phyloP scores from a whole-genome alignment of 352 stramenopile species.

The Phytophthora cryptogea region DNA sequence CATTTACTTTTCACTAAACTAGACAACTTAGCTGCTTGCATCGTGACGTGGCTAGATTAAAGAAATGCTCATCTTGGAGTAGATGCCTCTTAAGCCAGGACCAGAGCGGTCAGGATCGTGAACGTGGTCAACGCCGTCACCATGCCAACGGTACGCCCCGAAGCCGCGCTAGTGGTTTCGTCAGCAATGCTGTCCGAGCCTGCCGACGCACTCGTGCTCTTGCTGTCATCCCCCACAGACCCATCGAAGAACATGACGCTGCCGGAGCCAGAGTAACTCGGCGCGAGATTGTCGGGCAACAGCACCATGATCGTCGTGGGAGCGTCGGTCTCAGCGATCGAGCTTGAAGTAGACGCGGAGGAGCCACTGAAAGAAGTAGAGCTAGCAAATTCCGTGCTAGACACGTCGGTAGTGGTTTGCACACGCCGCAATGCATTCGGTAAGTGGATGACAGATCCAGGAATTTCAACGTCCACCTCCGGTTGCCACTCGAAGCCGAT shows the following conservation, averaged over 20 bases:
- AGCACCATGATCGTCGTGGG: constrained; percentile 66
- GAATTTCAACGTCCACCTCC: constrained; percentile 30
- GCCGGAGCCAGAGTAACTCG: constrained; percentile 47
- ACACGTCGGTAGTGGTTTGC: constrained; percentile 33
- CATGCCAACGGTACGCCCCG: constrained; percentile 17
- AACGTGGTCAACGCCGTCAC: constrained; percentile 18
- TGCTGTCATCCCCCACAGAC: constrained; percentile 21
- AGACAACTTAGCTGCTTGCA: constrained; percentile 2
- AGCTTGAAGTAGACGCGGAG: constrained; percentile 21
- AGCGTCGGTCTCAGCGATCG: constrained; percentile 32
- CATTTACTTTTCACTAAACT: constrained; percentile 28
- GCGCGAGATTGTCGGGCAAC: constrained; percentile 51
- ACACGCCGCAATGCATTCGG: constrained; percentile 25
- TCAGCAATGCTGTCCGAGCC: constrained; percentile 17
- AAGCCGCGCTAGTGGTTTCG: constrained; percentile 20
- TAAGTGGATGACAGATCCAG: constrained; percentile 13
- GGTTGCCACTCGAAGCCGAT: constrained; percentile 33
- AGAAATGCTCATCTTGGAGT: neutral
- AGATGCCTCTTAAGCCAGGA: constrained; percentile 22
- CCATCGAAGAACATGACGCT: constrained; percentile 50
- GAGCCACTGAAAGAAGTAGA: constrained; percentile 12
- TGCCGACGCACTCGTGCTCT: constrained; percentile 22
- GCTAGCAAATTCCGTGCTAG: constrained; percentile 17
- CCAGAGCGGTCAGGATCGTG: constrained; percentile 21
- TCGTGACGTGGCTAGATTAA: constrained; percentile 5